Evolutionary conservation across 2,329 filamentous ascomycete genomes (phyloP).

Genomic region (Remersonia thermophila): DNA sequence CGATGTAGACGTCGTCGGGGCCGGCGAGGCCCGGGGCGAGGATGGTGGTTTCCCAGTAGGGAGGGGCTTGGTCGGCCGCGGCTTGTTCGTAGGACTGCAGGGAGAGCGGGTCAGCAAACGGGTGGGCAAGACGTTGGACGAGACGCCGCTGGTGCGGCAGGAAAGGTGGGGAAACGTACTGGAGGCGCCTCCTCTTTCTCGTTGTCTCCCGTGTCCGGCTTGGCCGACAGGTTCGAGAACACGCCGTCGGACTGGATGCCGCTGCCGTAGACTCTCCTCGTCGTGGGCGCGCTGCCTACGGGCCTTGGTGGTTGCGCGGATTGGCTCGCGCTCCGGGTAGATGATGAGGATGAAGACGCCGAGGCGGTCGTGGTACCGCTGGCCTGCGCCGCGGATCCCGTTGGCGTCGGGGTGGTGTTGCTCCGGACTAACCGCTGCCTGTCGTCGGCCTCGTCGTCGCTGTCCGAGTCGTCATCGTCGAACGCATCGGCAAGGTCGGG

Average conservation of each 20-base stretch:
- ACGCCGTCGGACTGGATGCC: slow-evolving; percentile 83
- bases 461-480: slow-evolving; percentile 66
- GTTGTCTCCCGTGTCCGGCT: slow-evolving; percentile 70
- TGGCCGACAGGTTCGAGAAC: slow-evolving; percentile 87
- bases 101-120: too few relatives aligned
- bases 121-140: too few relatives aligned
- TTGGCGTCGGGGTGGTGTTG: slow-evolving; percentile 24
- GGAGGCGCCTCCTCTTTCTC: slow-evolving; percentile 83
- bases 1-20: slow-evolving; percentile 92
- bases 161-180: slow-evolving; percentile 41
- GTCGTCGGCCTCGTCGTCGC: slow-evolving; percentile 66
- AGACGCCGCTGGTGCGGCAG: too few relatives aligned
- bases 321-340: slow-evolving; percentile 4
- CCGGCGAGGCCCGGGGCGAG: slow-evolving; percentile 80
- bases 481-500: slow-evolving; percentile 87
- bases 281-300: slow-evolving; percentile 24
- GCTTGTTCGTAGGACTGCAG: slow-evolving; percentile 91
- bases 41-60: slow-evolving; percentile 99
- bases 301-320: slow-evolving; percentile 17
- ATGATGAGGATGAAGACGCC: slow-evolving; percentile 2
- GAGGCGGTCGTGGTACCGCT: too few relatives aligned
- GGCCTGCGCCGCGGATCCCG: slow-evolving; percentile 9
- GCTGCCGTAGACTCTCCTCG: slow-evolving; percentile 53
- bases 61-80: slow-evolving; percentile 86
- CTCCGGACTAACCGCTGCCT: slow-evolving; percentile 75